Evolutionary conservation across 345 rosid genomes (phyloP).

Genomic region (Arabis hirsuta): DNA sequence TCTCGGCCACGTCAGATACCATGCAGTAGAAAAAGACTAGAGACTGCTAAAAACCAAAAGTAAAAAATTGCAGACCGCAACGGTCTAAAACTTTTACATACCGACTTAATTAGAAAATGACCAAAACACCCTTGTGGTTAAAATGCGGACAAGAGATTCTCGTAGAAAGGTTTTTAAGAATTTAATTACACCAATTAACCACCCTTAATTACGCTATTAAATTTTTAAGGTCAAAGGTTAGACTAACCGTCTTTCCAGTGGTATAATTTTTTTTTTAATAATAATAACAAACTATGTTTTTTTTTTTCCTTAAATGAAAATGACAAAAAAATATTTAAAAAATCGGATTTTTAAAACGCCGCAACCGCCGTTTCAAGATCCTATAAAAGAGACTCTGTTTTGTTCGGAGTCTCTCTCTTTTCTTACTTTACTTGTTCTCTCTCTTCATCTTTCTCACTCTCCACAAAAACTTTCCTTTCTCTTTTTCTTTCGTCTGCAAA

Average conservation of each 20-base stretch:
- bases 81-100: constrained; percentile 30
- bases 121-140: constrained; percentile 10
- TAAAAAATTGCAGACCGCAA: constrained; percentile 29
- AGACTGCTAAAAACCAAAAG: constrained; percentile 15
- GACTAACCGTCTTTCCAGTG: constrained; percentile 21
- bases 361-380: constrained; percentile 42
- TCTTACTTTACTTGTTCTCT: constrained; percentile 23
- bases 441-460: constrained; percentile 27
- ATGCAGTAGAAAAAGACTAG: constrained; percentile 30
- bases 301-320: neutral
- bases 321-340: constrained; percentile 1
- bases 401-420: constrained; percentile 16
- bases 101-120: neutral
- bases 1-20: constrained; percentile 41
- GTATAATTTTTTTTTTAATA: no score
- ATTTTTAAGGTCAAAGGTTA: constrained; percentile 18
- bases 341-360: constrained; percentile 28
- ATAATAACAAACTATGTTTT: no score
- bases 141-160: neutral
- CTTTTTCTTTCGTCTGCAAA: constrained; percentile 16
- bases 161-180: neutral
- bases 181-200: constrained; percentile 23
- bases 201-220: constrained; percentile 21
- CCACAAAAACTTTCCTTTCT: neutral
- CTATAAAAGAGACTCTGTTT: constrained; percentile 39